Evolutionary conservation across 2,329 filamentous ascomycete genomes (phyloP).

Genomic region (Talaromyces piceae): DNA sequence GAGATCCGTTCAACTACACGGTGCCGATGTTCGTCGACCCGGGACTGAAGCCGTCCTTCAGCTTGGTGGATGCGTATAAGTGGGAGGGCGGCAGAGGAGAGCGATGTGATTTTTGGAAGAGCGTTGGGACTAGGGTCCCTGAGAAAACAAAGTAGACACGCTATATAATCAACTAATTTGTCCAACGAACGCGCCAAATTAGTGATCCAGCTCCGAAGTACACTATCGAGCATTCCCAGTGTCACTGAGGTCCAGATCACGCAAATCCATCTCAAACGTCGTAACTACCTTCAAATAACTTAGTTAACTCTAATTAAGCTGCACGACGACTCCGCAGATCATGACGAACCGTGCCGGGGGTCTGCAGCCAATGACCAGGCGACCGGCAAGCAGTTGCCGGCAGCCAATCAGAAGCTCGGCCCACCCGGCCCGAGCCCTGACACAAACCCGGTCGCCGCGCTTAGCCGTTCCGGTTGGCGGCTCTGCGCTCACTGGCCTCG

Average conservation of each 20-base stretch:
- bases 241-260: too few species aligned
- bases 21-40: slow-evolving; percentile 20
- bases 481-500: too few species aligned
- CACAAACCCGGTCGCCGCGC: slow-evolving; percentile 9
- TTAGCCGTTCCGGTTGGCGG: slow-evolving; percentile 1
- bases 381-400: slow-evolving; percentile 8
- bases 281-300: too few species aligned
- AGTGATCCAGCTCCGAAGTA: too few species aligned
- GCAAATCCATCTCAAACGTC: too few species aligned
- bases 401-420: slow-evolving; percentile 8
- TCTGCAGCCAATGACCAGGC: background rate
- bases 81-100: slow-evolving; percentile 44
- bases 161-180: too few species aligned
- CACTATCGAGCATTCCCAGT: too few species aligned
- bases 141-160: slow-evolving; percentile 2
- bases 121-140: slow-evolving; percentile 12
- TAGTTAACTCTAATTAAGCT: too few species aligned
- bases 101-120: slow-evolving; percentile 41
- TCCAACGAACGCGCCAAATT: too few species aligned
- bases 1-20: slow-evolving; percentile 14
- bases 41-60: slow-evolving; percentile 32
- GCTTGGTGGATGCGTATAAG: slow-evolving; percentile 34
- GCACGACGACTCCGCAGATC: background rate
- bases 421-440: slow-evolving; percentile 5
- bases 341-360: background rate